Base-by-base conservation (phyloP, 495 filamentous ascomycete genomes). In the Zalerion maritima region DNA sequence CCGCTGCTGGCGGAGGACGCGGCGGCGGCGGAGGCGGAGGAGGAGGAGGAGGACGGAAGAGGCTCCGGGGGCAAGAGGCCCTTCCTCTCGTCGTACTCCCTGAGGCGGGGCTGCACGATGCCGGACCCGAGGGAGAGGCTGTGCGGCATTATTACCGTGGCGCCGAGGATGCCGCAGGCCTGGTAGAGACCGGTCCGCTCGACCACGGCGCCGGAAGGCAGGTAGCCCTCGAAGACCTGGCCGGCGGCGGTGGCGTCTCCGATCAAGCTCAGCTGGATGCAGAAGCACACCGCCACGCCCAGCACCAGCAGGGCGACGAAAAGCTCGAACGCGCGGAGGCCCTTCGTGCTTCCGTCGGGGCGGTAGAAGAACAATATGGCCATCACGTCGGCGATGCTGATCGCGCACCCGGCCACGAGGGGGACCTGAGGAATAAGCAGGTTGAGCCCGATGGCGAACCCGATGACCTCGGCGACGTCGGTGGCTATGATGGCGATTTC, bases 391-490 rank as follows among this genome's bases (percentile, higher is more conserved):
- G 73, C 58, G 29, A 94, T 73, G 3, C 81, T 86, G 26, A 94
- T 68, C 14, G 81, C 83, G 45, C 85, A 92, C 16, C 85, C 85
- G 8, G 80, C 84, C 2, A 89, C 76, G 2, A 94, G 59, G 1
- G 85, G 85, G 5, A 94, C 65, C 14, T 82, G 65, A 8, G 64
- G 64, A 6, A 84, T 55, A 3, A 94, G 67, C 8, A 94, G 54
- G 43, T 92, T 89, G 32, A 92, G 60, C n/a, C 80, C 80, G 44
- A 94, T 93, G 2, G 85, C 84, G 1, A 80, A 86, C 21, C 85
- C 85, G 37, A 92, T 81, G 20, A 94, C 82, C 66, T 94, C 85
- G 24, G 85, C 84, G 47, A 94, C 86, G 53, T 91, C 82, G 2
- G 82, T 91, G 2, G 82, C 82, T 37, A 91, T 73, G 44, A 91